Base-by-base conservation (phyloP, 1,139 yeast genomes). In the Geotrichum australiense region DNA sequence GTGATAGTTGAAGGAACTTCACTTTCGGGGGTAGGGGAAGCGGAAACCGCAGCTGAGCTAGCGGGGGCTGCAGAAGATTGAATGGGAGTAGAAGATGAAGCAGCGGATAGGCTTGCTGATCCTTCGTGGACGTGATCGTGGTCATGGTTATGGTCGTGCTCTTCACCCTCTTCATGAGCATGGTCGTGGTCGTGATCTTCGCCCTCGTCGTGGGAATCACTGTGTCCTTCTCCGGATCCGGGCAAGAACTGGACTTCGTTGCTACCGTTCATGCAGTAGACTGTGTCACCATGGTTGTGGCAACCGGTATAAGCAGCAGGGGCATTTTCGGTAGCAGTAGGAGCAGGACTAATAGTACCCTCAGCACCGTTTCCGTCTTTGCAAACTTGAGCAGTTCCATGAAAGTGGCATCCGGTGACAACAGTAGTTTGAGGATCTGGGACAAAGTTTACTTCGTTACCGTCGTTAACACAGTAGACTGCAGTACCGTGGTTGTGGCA, bases 391-490 rank as follows among this genome's bases (percentile, higher is more conserved):
- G 47, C 49, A 2, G 51, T 32, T 3, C 56, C 65, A 45, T 63
- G 67, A 38, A 56, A 54, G 42, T 64, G 68, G 43, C 69, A 64
- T n/a, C 51, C 54, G 4, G 62, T 56, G 10, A 61, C 51, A 4
- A 47, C 50, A 15, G 50, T 41, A 2, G 50, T 42, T 16, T 48
- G 51, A 4, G 31, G 21, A 10, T 28, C 30, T 4, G 16, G 14
- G 3, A 39, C 21, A 32, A 28, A 42, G 19, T 34, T 20, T 16
- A 35, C 35, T 23, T 44, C 46, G 12, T 22, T 30, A 7, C 20
- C 16, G 2, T 36, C 37, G 27, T 42, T 24, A 19, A 30, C 18
- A 23, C 47, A 41, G 18, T 22, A 41, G 8, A 10, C 7, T 5
- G 25, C 20, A 11, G 16, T 15, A 2, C 39, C 46, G 23, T 29